Percentiles rank a stretch among this genome's conserved stretches.
phyloP scores from a whole-genome alignment of 441 rosid genomes.

The Gossypium armourianum region DNA sequence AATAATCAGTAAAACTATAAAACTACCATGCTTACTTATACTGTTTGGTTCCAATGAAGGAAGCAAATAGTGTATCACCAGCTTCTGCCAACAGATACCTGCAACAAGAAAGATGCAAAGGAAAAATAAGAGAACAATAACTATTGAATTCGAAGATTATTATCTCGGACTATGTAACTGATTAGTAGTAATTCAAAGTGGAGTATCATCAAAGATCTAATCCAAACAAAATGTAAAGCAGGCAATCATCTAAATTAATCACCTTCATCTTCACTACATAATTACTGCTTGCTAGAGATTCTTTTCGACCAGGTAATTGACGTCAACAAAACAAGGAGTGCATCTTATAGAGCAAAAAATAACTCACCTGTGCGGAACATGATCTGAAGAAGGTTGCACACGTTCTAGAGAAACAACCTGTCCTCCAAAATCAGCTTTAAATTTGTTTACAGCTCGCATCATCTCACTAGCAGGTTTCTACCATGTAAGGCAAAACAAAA shows the following conservation, averaged over 20 bases:
- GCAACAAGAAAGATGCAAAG: constrained; percentile 15
- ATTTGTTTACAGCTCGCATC: constrained; percentile 81
- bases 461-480: constrained; percentile 81
- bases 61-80: constrained; percentile 88
- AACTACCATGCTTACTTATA: constrained; percentile 53
- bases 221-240: neutral
- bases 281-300: neutral
- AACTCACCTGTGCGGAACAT: constrained; percentile 74
- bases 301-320: neutral
- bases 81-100: constrained; percentile 92
- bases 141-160: neutral
- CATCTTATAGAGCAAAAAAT: neutral
- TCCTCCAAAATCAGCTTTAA: constrained; percentile 88
- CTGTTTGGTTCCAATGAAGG: constrained; percentile 85
- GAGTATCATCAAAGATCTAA: neutral
- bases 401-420: constrained; percentile 72
- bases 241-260: constrained; percentile 4
- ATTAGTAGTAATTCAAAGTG: neutral
- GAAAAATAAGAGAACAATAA: constrained; percentile 3
- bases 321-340: neutral
- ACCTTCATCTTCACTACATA: neutral
- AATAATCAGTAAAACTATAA: constrained; percentile 11
- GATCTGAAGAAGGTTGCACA: constrained; percentile 88
- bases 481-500: constrained; percentile 6
- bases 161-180: neutral